Evolutionary conservation across 2,329 filamentous ascomycete genomes (phyloP), one percentile per base, ranked within the genome.

Genomic region (Ophiocordyceps camponoti-floridani): DNA sequence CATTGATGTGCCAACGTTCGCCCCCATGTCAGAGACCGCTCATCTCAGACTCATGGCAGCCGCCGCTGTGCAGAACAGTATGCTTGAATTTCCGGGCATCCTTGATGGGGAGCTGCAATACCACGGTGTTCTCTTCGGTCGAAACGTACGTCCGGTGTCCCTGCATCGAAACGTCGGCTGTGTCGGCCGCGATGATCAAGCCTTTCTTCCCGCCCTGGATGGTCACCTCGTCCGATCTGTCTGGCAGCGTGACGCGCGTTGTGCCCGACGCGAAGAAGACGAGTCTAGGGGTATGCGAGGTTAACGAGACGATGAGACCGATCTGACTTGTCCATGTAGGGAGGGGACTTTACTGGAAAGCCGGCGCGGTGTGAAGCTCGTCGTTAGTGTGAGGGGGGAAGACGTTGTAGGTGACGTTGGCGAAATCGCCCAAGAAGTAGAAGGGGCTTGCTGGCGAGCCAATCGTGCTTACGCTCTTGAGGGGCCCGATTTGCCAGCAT

Each of bases 91-190:
- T 16, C 8, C 42, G 23, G 1, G 28, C 27, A 30, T 50, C 37
- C 37, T 18, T 26, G 19, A 48, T 45, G 1, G 45, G 48, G 27
- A 50, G 40, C 47, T 59, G 47, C 37, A 67, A 31, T 1, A 54
- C 48, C 9, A 62, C 49, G 7, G 66, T 68, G 37, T 56, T 53
- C 28, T 62, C 56, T 50, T 47, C 4, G 62, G 56, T 1, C 65
- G 64, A 47, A 66, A 70, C 30, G n/a, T 48, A 47, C 2, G 67
- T 66, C 4, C n/a, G 18, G 53, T 70, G 67, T 1, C 67, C 67
- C 30, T 56, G 46, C 2, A 42, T 48, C 45, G 63, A 65, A 4
- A 63, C 59, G 41, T 62, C 61, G 3, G 51, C 51, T 4, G 62
- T 68, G 47, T 70, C 67, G 4, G 62, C 57, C 0, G 62, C 65